Evolutionary conservation across 768 basidiomycete genomes (phyloP).

Genomic region (Boletellus ananiceps): DNA sequence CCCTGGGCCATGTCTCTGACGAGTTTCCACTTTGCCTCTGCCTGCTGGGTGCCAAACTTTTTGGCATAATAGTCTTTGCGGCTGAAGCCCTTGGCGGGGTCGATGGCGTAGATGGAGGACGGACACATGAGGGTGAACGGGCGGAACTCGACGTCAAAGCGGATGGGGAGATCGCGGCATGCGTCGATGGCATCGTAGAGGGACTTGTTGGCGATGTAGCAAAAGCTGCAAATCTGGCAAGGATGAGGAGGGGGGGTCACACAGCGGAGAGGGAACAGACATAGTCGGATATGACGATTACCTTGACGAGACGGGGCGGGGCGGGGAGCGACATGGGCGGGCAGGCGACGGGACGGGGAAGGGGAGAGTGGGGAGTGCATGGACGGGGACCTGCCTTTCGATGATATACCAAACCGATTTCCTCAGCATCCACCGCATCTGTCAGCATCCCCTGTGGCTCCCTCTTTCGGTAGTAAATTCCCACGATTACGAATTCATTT

Average conservation of each 20-base stretch:
- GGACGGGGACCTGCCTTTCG: conserved; percentile 22
- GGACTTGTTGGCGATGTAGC: conserved; percentile 37
- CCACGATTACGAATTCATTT: conserved; percentile 15
- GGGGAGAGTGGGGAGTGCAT: conserved; percentile 18
- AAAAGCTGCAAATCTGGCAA: conserved; percentile 32
- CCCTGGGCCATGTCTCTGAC: conserved; percentile 27
- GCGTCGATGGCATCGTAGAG: conserved; percentile 35
- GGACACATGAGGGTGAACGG: conserved; percentile 30
- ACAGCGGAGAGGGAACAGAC: conserved; percentile 16
- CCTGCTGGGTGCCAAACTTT: conserved; percentile 27
- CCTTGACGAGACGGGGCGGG: conserved; percentile 22
- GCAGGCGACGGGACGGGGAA: neutral
- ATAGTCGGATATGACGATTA: conserved; percentile 34
- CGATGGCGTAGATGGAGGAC: conserved; percentile 15
- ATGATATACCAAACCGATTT: conserved; percentile 26
- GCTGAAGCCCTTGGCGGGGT: conserved; percentile 16
- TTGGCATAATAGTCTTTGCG: conserved; percentile 23
- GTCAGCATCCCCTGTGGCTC: conserved; percentile 29
- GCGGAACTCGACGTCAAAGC: conserved; percentile 35
- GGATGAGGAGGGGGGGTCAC: conserved; percentile 6
- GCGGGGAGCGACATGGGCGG: conserved; percentile 18
- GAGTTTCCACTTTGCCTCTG: conserved; percentile 25
- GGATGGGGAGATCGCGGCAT: conserved; percentile 29
- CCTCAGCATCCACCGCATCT: conserved; percentile 27
- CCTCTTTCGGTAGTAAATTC: conserved; percentile 18